Percentiles rank a stretch among this genome's conserved stretches.
These are phyloP conservation scores for Phialemoniopsis sp. DNA, from an alignment of 2,329 filamentous ascomycete genomes.

Conservation along the genomic window DNA sequence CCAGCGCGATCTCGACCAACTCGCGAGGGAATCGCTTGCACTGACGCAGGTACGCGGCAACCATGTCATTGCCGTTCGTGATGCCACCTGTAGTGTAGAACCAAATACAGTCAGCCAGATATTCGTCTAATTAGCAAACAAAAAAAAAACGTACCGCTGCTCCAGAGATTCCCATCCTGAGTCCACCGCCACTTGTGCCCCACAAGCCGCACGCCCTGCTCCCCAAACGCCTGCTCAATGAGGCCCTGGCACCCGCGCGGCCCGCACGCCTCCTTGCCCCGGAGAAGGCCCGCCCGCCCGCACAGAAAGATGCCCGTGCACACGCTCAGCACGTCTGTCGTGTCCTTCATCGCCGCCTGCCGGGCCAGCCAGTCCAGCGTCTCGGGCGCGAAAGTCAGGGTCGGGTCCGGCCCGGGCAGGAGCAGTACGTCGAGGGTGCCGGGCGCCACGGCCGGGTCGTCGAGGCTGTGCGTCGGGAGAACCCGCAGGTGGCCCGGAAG, in stretches of 20 bases:
- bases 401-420: conserved; percentile 45
- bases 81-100: conserved; percentile 35
- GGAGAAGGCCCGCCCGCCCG: conserved; percentile 41
- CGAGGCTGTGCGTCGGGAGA: too few species aligned
- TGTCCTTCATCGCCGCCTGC: conserved; percentile 30
- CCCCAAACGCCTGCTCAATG: conserved; percentile 2
- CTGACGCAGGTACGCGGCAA: conserved; percentile 44
- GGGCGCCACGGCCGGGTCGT: conserved; percentile 40
- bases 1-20: conserved; percentile 37
- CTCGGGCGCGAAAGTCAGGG: conserved; percentile 19
- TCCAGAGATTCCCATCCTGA: conserved; percentile 51
- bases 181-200: conserved; percentile 45
- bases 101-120: conserved; percentile 1
- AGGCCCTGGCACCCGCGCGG: conserved; percentile 22
- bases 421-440: conserved; percentile 46
- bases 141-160: conserved; percentile 35
- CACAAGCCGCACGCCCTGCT: conserved; percentile 13
- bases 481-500: too few species aligned
- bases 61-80: conserved; percentile 53
- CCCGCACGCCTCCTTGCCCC: conserved; percentile 40
- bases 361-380: conserved; percentile 35
- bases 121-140: neutral
- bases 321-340: conserved; percentile 44
- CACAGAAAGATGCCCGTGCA: conserved; percentile 48
- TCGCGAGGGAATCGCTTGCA: conserved; percentile 35